phyloP scores from a whole-genome alignment of 2,329 filamentous ascomycete genomes.

The Arthrobotrys pseudoclavata region DNA sequence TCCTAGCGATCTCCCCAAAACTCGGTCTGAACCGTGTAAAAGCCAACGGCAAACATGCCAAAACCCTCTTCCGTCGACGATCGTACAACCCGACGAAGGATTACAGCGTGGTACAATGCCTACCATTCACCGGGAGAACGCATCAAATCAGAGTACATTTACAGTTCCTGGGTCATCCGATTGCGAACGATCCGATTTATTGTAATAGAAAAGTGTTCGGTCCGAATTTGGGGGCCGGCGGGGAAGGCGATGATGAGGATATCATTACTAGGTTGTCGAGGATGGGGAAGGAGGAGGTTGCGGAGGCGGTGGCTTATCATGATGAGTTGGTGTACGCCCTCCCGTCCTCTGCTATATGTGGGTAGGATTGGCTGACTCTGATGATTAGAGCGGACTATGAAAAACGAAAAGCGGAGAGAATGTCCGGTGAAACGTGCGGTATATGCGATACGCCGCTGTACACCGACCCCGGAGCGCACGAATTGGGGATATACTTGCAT shows the following conservation, averaged over 20 bases:
- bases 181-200: conserved; percentile 98
- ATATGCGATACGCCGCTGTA: conserved; percentile 90
- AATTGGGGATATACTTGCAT: conserved; percentile 88
- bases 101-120: conserved; percentile 94
- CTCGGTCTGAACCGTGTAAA: conserved; percentile 94
- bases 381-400: conserved; percentile 75
- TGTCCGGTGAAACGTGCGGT: conserved; percentile 86
- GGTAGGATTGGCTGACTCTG: not conserved
- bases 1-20: conserved; percentile 93
- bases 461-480: conserved; percentile 89
- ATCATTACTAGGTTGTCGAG: conserved; percentile 85
- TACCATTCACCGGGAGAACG: conserved; percentile 92
- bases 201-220: conserved; percentile 95
- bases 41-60: conserved; percentile 88
- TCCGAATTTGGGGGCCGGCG: conserved; percentile 76
- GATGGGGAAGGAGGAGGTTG: conserved; percentile 95
- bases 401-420: conserved; percentile 89
- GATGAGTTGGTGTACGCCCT: conserved; percentile 81
- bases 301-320: conserved; percentile 91
- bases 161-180: conserved; percentile 93
- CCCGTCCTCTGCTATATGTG: not conserved
- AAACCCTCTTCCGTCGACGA: conserved; percentile 89
- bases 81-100: conserved; percentile 91
- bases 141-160: conserved; percentile 96
- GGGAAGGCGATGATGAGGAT: conserved; percentile 76